Evolutionary conservation across 805 yeast species (phyloP).

Genomic region (Starmerella floricola): DNA sequence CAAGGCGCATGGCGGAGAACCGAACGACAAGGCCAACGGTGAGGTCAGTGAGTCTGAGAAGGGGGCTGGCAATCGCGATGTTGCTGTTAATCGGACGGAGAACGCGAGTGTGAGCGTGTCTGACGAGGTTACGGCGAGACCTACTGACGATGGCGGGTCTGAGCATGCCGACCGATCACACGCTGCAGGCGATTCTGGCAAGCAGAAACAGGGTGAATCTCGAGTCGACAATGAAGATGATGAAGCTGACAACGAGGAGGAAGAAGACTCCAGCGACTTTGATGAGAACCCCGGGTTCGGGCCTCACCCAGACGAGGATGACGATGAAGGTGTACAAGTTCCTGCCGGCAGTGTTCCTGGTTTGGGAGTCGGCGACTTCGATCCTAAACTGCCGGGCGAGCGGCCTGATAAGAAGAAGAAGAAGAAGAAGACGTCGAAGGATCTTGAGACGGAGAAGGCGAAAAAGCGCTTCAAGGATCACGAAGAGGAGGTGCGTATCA

Average conservation of each 20-base stretch:
- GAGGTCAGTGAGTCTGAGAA: too few relatives aligned
- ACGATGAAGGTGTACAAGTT: constrained; percentile 12
- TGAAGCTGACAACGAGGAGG: not conserved
- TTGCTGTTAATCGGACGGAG: too few relatives aligned
- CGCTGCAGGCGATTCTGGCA: too few relatives aligned
- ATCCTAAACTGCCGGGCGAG: constrained; percentile 21
- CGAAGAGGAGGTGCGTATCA: constrained; percentile 28
- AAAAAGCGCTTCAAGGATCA: constrained; percentile 5
- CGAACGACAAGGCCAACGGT: too few relatives aligned
- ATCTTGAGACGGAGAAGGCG: constrained; percentile 11
- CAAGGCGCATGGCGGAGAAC: too few relatives aligned
- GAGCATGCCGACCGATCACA: too few relatives aligned
- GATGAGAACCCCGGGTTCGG: not conserved
- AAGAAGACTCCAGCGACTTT: not conserved
- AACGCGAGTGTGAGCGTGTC: too few relatives aligned
- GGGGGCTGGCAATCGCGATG: too few relatives aligned
- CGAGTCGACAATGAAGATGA: too few relatives aligned
- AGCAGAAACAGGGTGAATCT: too few relatives aligned
- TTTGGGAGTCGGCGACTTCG: constrained; percentile 19
- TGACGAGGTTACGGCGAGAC: too few relatives aligned
- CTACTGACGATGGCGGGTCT: too few relatives aligned
- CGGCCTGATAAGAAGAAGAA: constrained; percentile 5
- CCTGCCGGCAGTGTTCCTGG: constrained; percentile 24
- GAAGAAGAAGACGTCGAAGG: constrained; percentile 3
- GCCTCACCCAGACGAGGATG: not conserved